Percentiles rank a stretch among this genome's conserved stretches.
Conservation (phyloP, 345 rosid species). For the Eucalyptus leucophloia region DNA sequence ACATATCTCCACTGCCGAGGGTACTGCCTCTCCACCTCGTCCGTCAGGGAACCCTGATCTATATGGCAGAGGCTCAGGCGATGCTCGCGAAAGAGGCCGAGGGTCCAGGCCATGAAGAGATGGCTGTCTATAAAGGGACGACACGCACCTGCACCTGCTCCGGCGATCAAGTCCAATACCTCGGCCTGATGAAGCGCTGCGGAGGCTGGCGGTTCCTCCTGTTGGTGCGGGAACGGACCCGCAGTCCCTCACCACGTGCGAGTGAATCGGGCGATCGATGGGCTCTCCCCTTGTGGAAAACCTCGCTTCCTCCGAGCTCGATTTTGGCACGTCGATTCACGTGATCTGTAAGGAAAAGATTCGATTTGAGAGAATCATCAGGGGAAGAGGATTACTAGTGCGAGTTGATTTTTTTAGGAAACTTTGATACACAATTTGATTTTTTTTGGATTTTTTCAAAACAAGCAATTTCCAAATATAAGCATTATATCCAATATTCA, state of each 20-base stretch:
- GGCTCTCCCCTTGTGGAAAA: neutral
- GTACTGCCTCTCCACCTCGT: neutral
- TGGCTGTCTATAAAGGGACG: constrained; percentile 12
- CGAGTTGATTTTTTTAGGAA: no score
- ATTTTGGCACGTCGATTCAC: no score
- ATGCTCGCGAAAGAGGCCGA: neutral
- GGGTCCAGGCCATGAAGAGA: constrained; percentile 2
- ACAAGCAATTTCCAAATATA: no score
- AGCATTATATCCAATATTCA: no score
- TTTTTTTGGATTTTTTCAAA: no score
- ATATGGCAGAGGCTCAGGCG: constrained; percentile 4
- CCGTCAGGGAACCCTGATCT: neutral
- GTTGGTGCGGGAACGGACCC: constrained; percentile 68
- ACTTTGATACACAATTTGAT: no score
- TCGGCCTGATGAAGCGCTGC: constrained; percentile 54
- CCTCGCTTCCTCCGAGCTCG: no score
- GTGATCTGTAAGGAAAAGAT: no score
- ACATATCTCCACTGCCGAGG: constrained; percentile 5
- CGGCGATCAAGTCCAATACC: neutral
- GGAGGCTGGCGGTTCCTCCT: constrained; percentile 83
- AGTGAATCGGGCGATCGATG: constrained; percentile 51
- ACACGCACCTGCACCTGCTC: constrained; percentile 6
- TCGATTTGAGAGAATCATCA: no score
- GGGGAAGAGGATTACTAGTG: no score
- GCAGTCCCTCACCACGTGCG: constrained; percentile 89